phyloP scores from a whole-genome alignment of 1,284 basidiomycete species.

The Ustilago sp. region DNA sequence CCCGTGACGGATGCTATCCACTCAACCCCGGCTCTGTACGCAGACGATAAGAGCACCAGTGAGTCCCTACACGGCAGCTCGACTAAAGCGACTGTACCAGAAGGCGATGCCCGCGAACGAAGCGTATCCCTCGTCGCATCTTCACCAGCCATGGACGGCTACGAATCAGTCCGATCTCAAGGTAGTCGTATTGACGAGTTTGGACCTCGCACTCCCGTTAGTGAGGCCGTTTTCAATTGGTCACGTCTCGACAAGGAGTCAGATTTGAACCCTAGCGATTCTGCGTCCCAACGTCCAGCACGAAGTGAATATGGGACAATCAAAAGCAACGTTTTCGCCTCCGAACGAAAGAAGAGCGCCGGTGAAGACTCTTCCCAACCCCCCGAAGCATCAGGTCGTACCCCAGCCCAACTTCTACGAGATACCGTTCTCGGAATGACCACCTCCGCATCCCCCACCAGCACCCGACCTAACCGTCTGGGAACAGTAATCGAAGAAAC shows the following conservation, averaged over 20 bases:
- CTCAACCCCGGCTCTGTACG: conserved; percentile 41
- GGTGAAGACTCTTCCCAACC: not conserved
- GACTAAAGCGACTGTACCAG: not conserved
- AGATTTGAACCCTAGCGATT: conserved; percentile 56
- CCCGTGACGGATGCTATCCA: conserved; percentile 22
- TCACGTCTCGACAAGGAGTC: conserved; percentile 38
- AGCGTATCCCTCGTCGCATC: conserved; percentile 16
- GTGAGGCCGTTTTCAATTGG: conserved; percentile 55
- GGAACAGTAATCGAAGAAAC: conserved; percentile 61
- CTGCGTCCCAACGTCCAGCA: conserved; percentile 58
- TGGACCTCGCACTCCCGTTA: conserved; percentile 53
- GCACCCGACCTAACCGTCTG: conserved; percentile 17
- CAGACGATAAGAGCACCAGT: conserved; percentile 32
- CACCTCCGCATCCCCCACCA: not conserved
- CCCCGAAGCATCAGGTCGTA: conserved; percentile 13
- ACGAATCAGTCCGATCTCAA: conserved; percentile 49
- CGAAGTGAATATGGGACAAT: conserved; percentile 53
- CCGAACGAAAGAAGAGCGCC: conserved; percentile 30
- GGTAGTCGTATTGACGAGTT: conserved; percentile 54
- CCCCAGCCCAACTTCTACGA: conserved; percentile 49
- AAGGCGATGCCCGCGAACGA: conserved; percentile 8
- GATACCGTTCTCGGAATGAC: conserved; percentile 37
- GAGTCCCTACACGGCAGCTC: not conserved
- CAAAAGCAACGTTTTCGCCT: conserved; percentile 29
- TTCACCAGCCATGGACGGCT: conserved; percentile 48